Base-by-base conservation (phyloP, 257 asterid species). In the Orobanche coerulescens region DNA sequence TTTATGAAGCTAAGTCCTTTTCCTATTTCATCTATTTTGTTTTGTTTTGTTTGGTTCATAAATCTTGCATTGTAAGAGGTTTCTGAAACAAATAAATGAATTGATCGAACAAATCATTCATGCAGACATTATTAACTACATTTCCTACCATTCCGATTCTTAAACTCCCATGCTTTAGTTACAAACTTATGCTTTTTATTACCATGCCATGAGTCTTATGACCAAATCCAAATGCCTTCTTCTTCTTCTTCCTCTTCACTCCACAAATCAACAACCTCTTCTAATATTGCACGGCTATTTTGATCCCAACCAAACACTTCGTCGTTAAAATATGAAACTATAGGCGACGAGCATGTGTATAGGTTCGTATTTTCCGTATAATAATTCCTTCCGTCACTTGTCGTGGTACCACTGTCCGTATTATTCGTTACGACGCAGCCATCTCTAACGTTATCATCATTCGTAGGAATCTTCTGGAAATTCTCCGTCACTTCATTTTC, bases 331-430 rank as follows among this genome's bases (percentile, higher is more conserved):
- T 66, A 69, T 8, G 79, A 67, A 52, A 39, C 46, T 1, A 72
- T 5, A 0, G 89, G 83, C 33, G 89, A 70, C 15, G 64, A 72
- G 60, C 76, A 62, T 8, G 39, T 71, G 33, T 68, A 61, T 12
- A 47, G 7, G 26, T 20, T 19, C 5, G 5, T 26, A 6, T 16
- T 19, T 19, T 18, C 53, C 26, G 25, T 18, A 19, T 6, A 5
- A 25, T 6, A 39, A 39, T 13, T 11, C 46, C 46, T 11, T 37
- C 12, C 15, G 44, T 37, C n/a, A 12, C 44, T n/a, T 39, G 18
- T 9, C 36, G 48, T 11, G n/a, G 39, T 0, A 2, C 20, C 50
- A 20, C 31, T 50, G 10, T 60, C 76, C 3, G 20, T 49, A 37
- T 56, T 49, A 44, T 56, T 52, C 58, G 46, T 26, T 5, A 48